These are phyloP conservation scores for Bertia moriformis DNA, from an alignment of 2,329 filamentous ascomycete genomes.

Conservation along the genomic window DNA sequence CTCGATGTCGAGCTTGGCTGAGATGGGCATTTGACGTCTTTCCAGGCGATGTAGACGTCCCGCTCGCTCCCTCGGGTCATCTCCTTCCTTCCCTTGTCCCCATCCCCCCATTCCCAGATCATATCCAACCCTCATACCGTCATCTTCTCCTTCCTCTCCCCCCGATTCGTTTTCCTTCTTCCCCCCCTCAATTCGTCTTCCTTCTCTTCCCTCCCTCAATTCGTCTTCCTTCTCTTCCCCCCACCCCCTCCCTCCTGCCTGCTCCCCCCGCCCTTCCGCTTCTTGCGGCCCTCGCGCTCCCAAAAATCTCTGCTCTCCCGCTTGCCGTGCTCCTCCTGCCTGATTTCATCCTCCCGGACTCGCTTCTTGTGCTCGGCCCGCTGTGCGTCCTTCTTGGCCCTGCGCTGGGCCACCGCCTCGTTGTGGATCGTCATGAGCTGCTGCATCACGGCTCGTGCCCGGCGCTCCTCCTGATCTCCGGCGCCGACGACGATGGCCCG, in stretches of 20 bases:
- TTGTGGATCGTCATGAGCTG: conserved; percentile 51
- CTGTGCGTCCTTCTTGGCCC: conserved; percentile 48
- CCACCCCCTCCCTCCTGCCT: conserved; percentile 50
- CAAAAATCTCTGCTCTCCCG: background rate
- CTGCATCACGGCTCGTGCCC: conserved; percentile 48
- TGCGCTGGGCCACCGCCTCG: conserved; percentile 51
- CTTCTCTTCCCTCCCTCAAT: conserved; percentile 6
- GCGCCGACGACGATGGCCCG: conserved; percentile 42
- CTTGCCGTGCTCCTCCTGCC: conserved; percentile 13
- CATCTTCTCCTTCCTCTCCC: background rate
- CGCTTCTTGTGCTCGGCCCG: conserved; percentile 44
- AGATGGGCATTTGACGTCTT: too few species aligned
- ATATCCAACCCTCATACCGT: background rate
- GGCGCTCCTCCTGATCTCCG: conserved; percentile 55
- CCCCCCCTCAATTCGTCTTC: background rate
- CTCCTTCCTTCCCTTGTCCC: too few species aligned
- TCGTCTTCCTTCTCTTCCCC: conserved; percentile 54
- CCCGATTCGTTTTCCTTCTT: too few species aligned
- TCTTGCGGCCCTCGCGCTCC: conserved; percentile 25
- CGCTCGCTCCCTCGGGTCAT: too few species aligned
- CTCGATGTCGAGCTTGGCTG: too few species aligned
- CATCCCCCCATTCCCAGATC: too few species aligned
- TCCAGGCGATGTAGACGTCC: too few species aligned
- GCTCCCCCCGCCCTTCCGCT: conserved; percentile 58
- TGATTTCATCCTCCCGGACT: conserved; percentile 47